A percentile compares a stretch with the other conserved stretches of the same genome.
phyloP scores from a whole-genome alignment of 345 rosid species.

The Aquilaria yunnanensis region DNA sequence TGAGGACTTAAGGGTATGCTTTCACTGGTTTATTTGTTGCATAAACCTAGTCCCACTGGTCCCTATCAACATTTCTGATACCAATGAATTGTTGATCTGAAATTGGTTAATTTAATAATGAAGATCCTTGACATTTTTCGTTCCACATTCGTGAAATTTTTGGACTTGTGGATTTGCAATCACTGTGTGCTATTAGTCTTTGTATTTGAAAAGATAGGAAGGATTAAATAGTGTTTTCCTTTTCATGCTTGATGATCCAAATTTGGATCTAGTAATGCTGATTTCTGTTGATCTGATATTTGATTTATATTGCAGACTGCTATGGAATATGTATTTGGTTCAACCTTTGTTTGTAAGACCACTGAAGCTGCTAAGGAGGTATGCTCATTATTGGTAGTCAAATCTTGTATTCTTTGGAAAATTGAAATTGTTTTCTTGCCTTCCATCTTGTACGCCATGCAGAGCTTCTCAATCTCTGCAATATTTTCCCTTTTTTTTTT shows the following conservation, averaged over 20 bases:
- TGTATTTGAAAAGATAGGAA: background rate
- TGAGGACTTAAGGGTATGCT: slow-evolving; percentile 62
- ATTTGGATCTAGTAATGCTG: slow-evolving; percentile 1
- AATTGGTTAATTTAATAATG: background rate
- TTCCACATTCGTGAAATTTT: background rate
- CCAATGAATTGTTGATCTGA: background rate
- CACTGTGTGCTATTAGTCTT: too few species aligned
- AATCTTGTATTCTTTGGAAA: background rate
- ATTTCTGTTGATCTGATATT: slow-evolving; percentile 2
- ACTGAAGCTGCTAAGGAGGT: slow-evolving; percentile 89
- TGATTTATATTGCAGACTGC: slow-evolving; percentile 59
- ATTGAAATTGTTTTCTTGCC: background rate
- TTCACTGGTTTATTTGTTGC: slow-evolving; percentile 13
- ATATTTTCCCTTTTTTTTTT: background rate
- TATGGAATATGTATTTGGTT: slow-evolving; percentile 93
- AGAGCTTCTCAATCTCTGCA: background rate
- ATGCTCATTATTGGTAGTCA: slow-evolving; percentile 10
- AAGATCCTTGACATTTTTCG: background rate
- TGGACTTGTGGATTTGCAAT: background rate
- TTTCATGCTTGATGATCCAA: background rate
- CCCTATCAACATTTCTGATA: background rate
- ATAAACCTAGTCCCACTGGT: slow-evolving; percentile 2
- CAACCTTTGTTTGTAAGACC: slow-evolving; percentile 90
- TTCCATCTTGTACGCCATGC: background rate
- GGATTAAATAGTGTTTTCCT: background rate